These are phyloP conservation scores for Kalaharituber pfeilii DNA, from an alignment of 2,329 filamentous ascomycete species.

Conservation along the genomic window DNA sequence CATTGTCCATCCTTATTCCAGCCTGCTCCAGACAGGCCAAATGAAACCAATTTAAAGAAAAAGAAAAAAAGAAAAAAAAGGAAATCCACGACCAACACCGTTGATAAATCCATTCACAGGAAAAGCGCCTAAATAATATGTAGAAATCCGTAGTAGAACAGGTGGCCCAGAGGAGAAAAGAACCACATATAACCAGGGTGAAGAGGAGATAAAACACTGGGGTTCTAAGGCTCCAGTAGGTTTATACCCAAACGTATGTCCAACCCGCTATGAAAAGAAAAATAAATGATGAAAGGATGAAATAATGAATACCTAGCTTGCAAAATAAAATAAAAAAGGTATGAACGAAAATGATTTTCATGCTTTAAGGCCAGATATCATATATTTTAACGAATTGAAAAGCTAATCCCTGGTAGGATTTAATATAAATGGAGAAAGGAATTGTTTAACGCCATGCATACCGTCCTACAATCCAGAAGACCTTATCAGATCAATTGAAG, in stretches of 20 bases:
- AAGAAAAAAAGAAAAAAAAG: background rate
- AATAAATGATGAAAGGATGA: background rate
- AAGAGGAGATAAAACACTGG: background rate
- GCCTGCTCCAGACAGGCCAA: background rate
- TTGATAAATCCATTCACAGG: background rate
- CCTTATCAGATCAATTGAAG: background rate
- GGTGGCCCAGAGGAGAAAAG: background rate
- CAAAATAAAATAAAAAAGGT: background rate
- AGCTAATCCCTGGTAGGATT: too few species aligned
- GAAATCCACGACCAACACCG: background rate
- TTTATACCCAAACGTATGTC: background rate
- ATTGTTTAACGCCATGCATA: background rate
- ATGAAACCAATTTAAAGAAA: background rate
- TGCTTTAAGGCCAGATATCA: too few species aligned
- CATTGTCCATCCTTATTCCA: background rate
- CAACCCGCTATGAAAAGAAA: background rate
- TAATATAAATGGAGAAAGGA: too few species aligned
- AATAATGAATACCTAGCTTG: background rate
- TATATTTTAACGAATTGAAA: too few species aligned
- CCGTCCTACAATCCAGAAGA: background rate
- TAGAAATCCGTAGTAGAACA: background rate
- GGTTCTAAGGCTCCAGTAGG: background rate
- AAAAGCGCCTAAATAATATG: background rate
- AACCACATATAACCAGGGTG: background rate
- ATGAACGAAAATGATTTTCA: too few species aligned